A percentile compares a stretch with the other conserved stretches of the same genome.
Evolutionary conservation across 2,329 filamentous ascomycete genomes (phyloP).

Genomic region (Diaporthe capsici): DNA sequence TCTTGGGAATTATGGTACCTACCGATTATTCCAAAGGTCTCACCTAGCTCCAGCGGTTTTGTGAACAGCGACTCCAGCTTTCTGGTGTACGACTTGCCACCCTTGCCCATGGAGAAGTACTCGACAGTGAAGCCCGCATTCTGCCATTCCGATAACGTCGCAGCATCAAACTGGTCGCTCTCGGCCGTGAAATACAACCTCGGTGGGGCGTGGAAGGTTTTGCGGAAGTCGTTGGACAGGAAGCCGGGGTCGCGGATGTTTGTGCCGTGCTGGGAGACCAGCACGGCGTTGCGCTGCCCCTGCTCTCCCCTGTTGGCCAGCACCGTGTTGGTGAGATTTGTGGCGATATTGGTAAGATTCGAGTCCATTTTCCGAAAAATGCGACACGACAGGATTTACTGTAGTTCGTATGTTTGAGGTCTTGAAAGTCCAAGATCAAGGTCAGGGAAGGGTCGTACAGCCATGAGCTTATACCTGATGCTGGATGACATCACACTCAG

Average conservation of each 20-base stretch:
- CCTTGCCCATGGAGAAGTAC: conserved; percentile 57
- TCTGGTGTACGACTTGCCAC: conserved; percentile 51
- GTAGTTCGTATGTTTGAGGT: not conserved
- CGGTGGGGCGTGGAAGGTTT: conserved; percentile 46
- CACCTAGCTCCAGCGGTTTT: conserved; percentile 55
- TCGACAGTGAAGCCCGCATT: conserved; percentile 60
- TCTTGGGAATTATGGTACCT: conserved; percentile 36
- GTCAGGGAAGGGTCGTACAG: not conserved
- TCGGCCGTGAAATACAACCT: conserved; percentile 61
- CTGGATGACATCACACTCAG: conserved; percentile 29
- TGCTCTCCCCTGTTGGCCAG: conserved; percentile 15
- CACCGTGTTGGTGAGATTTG: conserved; percentile 25
- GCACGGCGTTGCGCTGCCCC: conserved; percentile 34
- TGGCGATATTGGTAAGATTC: conserved; percentile 17
- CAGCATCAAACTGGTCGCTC: conserved; percentile 57
- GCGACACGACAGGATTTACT: no score
- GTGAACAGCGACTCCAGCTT: conserved; percentile 53
- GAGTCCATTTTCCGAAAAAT: not conserved
- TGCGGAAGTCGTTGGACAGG: conserved; percentile 57
- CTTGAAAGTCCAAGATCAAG: not conserved
- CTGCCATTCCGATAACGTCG: conserved; percentile 56
- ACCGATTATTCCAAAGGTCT: conserved; percentile 61
- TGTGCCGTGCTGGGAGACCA: conserved; percentile 45
- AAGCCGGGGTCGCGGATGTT: conserved; percentile 59
- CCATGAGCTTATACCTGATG: not conserved